Evolutionary conservation across 129 eudicot species (phyloP), one percentile per base, ranked within the genome.

Genomic region (Apium graveolens): DNA sequence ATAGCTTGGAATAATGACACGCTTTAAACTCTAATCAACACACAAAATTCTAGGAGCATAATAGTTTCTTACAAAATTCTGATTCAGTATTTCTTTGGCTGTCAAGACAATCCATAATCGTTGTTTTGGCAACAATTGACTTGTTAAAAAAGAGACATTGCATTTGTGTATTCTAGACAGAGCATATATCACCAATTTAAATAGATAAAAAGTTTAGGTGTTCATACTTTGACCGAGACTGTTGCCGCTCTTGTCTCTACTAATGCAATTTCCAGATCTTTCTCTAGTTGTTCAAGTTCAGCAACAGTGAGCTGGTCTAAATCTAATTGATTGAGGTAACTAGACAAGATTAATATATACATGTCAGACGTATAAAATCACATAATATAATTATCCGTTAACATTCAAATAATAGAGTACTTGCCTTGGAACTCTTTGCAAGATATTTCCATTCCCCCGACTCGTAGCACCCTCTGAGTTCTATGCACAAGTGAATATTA

Each of bases 341-440:
- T 65, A 1, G 18, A 65, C 5, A 31, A 32, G 21, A 65, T 65
- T 27, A 6, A 11, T 63, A 63, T n/a, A 62, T 26, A 11, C n/a
- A 63, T 11, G 70, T 26, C 35, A 63, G 20, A 1, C 1, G 20
- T 4, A 63, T 31, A 29, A 11, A 0, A 63, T 63, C 7, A 63
- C 38, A 29, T 0, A 13, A 27, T 31, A 27, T 13, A 13, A 32
- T 11, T 31, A 27, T 16, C 39, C 3, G 13, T 65, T 65, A 29
- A 65, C 10, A 29, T 65, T 32, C 17, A 65, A 7, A 65, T 65
- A 65, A 0, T 1, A 65, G 27, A 48, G 57, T 70, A 21, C 46
- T 26, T 86, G 76, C 96, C 89, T 88, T 70, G 83, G 86, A 53
- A 81, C 88, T 9, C 60, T 78, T n/a, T 86, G 79, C 63, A 82